phyloP scores from a whole-genome alignment of 768 basidiomycete genomes.

The Candolleomyces efflorescens region DNA sequence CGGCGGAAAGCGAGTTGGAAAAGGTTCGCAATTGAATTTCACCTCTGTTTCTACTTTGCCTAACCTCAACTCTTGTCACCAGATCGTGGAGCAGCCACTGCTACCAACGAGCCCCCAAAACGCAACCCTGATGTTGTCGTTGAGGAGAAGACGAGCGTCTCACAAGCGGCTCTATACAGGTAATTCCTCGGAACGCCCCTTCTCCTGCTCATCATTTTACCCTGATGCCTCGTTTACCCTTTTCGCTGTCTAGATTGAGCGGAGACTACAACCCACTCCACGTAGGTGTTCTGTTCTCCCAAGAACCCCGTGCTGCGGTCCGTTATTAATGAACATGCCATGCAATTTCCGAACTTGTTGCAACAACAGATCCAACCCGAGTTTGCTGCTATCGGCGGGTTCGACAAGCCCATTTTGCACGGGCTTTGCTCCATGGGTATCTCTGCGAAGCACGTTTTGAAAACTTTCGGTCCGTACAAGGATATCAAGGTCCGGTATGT shows the following conservation, averaged over 20 bases:
- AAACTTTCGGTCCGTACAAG: conserved; percentile 78
- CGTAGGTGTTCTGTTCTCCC: conserved; percentile 35
- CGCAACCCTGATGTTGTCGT: conserved; percentile 80
- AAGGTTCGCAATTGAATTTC: conserved; percentile 40
- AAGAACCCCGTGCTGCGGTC: neutral
- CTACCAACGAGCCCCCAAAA: conserved; percentile 74
- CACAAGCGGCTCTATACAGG: conserved; percentile 93
- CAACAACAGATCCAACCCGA: conserved; percentile 74
- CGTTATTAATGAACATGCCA: neutral
- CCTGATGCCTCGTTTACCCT: neutral
- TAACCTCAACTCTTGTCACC: neutral
- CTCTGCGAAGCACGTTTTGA: conserved; percentile 87
- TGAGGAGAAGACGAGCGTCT: conserved; percentile 80
- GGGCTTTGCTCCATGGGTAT: conserved; percentile 93
- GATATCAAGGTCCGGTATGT: conserved; percentile 93
- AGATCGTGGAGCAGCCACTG: conserved; percentile 91
- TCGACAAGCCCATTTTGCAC: conserved; percentile 85
- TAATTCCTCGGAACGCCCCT: conserved; percentile 25
- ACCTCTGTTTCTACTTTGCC: neutral
- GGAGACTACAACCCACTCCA: conserved; percentile 93
- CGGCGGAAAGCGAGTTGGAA: conserved; percentile 83
- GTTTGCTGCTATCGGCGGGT: conserved; percentile 94
- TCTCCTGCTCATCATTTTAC: neutral
- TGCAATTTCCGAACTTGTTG: neutral
- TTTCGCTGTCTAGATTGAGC: conserved; percentile 54